Conservation (phyloP, 2,329 filamentous ascomycete species). For the Fusarium succisae region DNA sequence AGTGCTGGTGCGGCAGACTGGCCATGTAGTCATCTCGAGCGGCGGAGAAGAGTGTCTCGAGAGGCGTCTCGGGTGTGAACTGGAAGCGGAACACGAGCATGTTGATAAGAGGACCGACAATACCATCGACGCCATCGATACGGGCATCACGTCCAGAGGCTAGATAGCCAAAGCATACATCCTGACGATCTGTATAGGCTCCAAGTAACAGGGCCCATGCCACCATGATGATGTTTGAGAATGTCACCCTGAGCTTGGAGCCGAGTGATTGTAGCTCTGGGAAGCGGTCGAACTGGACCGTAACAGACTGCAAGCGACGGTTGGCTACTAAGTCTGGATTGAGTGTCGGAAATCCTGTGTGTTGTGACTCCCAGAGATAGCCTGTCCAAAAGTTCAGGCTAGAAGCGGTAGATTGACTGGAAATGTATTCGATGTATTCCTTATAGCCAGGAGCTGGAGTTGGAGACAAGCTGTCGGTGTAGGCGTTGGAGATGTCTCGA, state of each 20-base stretch:
- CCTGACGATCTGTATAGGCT: constrained; percentile 55
- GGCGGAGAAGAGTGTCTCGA: constrained; percentile 50
- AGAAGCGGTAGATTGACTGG: not conserved
- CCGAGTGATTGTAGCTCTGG: constrained; percentile 7
- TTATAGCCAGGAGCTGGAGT: constrained; percentile 19
- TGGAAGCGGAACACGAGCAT: constrained; percentile 63
- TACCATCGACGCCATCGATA: constrained; percentile 25
- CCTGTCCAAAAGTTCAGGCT: constrained; percentile 34
- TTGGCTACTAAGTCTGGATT: not conserved
- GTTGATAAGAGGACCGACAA: constrained; percentile 48
- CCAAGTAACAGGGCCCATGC: constrained; percentile 62
- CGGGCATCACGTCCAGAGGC: constrained; percentile 32
- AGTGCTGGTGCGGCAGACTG: constrained; percentile 58
- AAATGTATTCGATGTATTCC: constrained; percentile 33
- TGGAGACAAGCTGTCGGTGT: constrained; percentile 14
- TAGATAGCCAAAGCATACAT: constrained; percentile 60
- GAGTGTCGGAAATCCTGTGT: constrained; percentile 8
- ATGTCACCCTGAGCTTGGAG: constrained; percentile 50
- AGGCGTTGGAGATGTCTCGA: constrained; percentile 44
- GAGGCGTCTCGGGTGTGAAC: constrained; percentile 39
- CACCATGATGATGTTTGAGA: constrained; percentile 61
- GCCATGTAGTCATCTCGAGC: constrained; percentile 20
- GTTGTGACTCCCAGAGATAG: constrained; percentile 7
- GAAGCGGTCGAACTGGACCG: constrained; percentile 12
- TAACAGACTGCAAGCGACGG: not conserved